These are phyloP conservation scores for Pholiota conissans DNA, from an alignment of 768 basidiomycete species.

Conservation along the genomic window DNA sequence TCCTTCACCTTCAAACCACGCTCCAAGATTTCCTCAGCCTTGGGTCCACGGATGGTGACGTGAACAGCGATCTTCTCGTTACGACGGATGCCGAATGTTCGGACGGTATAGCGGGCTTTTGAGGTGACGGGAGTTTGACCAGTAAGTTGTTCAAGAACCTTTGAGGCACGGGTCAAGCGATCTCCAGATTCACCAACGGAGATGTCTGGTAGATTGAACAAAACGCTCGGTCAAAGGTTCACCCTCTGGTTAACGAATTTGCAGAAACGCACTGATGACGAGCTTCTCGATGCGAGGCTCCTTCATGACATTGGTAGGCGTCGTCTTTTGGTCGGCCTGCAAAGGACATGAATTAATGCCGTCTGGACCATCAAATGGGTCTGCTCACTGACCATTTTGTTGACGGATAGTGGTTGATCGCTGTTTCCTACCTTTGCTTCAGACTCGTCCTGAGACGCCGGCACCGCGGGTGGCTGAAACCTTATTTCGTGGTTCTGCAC, in stretches of 20 bases:
- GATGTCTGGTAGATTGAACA: constrained; percentile 67
- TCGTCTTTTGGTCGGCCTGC: constrained; percentile 86
- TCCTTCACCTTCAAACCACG: constrained; percentile 99
- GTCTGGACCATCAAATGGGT: constrained; percentile 2
- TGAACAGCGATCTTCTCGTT: constrained; percentile 99
- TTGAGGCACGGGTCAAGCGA: constrained; percentile 97
- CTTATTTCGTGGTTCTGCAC: constrained; percentile 36
- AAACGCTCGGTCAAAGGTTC: constrained; percentile 12
- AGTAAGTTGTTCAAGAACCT: constrained; percentile 98
- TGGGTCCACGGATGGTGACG: constrained; percentile 98
- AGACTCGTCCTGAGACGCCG: constrained; percentile 26
- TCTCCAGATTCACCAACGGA: constrained; percentile 99
- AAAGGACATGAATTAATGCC: constrained; percentile 13
- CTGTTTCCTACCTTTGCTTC: constrained; percentile 35
- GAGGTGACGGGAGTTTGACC: constrained; percentile 99
- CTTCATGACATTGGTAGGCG: constrained; percentile 92
- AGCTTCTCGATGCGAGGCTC: constrained; percentile 98
- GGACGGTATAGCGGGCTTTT: constrained; percentile 99
- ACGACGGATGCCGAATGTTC: constrained; percentile 98
- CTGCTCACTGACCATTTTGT: constrained; percentile 41
- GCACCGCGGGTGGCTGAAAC: constrained; percentile 40
- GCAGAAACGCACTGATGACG: constrained; percentile 86
- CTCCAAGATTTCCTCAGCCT: constrained; percentile 99
- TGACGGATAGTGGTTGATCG: constrained; percentile 35
- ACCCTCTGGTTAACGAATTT: constrained; percentile 2